Base-by-base conservation (phyloP, 805 yeast genomes). In the Scheffersomyces coipomensis region DNA sequence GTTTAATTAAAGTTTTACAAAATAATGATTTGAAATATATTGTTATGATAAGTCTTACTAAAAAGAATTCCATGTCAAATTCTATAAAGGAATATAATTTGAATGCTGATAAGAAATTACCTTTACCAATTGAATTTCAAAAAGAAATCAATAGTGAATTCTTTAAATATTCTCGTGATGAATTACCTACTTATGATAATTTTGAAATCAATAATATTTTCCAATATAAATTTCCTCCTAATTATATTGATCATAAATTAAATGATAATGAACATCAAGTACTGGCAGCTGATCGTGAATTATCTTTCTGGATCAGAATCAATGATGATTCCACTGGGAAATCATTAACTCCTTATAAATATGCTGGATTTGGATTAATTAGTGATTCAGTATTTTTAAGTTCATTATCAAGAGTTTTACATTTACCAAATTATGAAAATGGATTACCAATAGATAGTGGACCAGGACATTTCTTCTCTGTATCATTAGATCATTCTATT, bases 21-120 rank as follows among this genome's bases (percentile, higher is more conserved):
- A 45, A 58, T 18, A 58, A 53, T 10, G 56, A 58, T 19, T 44
- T 58, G 25, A 57, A 49, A 42, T 66, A 64, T 40, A 46, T 64
- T 7, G 61, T 61, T 29, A 64, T 60, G 55, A 48, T 68, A 6
- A 64, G 71, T 7, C 55, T 67, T 21, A 60, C 73, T 31, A 53
- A 47, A 33, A 55, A 53, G 42, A 67, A 67, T 42, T 56, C 59
- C 12, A 34, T 48, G 13, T 46, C 41, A 2, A 45, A 44, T 15
- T 40, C 52, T 0, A 38, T 40, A 7, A 33, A 38, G 15, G 39
- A 43, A 9, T 52, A 42, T 41, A 51, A 52, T 19, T 34, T 42
- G 11, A 44, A 37, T n/a, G 39, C 38, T 19, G 51, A 49, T 12
- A 56, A 56, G 31, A 49, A 47, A 8, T 47, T 50, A 13, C 30